A percentile compares a stretch with the other conserved stretches of the same genome.
Conservation (phyloP, 805 yeast species). For the Hanseniaspora singularis region DNA sequence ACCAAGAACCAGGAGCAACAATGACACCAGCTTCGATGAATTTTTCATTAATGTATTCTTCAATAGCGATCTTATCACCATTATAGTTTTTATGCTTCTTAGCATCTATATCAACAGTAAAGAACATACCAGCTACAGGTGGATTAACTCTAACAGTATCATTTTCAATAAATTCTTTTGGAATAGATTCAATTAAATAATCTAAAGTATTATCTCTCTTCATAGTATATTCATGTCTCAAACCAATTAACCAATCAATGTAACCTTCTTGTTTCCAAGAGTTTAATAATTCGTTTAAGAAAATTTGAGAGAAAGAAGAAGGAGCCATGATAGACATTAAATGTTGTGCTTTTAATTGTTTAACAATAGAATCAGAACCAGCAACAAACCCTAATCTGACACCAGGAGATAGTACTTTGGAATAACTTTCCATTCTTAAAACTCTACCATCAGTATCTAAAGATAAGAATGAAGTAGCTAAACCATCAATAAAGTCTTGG, state of each 20-base stretch:
- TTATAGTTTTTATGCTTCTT: conserved; percentile 65
- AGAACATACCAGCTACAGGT: conserved; percentile 83
- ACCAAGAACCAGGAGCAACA: conserved; percentile 80
- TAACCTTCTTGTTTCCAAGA: conserved; percentile 89
- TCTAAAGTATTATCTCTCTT: conserved; percentile 83
- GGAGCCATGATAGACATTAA: conserved; percentile 74
- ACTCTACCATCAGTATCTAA: conserved; percentile 83
- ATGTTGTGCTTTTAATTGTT: conserved; percentile 56
- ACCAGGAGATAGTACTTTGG: conserved; percentile 92
- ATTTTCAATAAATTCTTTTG: conserved; percentile 28
- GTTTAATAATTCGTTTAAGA: conserved; percentile 56
- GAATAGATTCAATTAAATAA: conserved; percentile 50
- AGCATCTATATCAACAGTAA: conserved; percentile 62
- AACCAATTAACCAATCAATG: conserved; percentile 77
- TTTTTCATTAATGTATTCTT: conserved; percentile 48
- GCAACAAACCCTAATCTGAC: conserved; percentile 80
- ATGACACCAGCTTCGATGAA: conserved; percentile 50
- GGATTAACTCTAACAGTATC: conserved; percentile 30
- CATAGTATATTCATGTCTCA: conserved; percentile 69
- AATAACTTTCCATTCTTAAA: conserved; percentile 75
- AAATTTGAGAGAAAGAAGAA: conserved; percentile 65
- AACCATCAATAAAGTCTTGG: conserved; percentile 51
- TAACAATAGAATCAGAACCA: conserved; percentile 53
- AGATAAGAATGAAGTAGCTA: conserved; percentile 66
- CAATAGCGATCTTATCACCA: conserved; percentile 55